phyloP scores from a whole-genome alignment of 1,284 basidiomycete genomes.

The Cutaneotrichosporon sp. region DNA sequence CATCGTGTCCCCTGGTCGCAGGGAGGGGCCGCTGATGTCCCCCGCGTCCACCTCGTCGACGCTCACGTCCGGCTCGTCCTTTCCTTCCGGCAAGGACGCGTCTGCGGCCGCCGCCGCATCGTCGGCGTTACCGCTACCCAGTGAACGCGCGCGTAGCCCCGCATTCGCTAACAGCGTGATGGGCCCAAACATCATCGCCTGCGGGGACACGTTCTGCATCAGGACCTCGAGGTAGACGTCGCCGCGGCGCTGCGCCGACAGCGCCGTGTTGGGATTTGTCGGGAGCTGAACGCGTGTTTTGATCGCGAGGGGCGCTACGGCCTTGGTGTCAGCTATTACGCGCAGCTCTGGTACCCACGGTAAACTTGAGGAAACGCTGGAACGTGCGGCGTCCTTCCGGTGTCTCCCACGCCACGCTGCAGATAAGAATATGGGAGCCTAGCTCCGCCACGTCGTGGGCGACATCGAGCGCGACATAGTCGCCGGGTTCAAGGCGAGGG shows the following conservation, averaged over 20 bases:
- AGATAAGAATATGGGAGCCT: constrained; percentile 39
- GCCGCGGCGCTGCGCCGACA: constrained; percentile 60
- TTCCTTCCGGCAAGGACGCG: not conserved
- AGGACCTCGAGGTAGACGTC: constrained; percentile 82
- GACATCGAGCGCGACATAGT: constrained; percentile 28
- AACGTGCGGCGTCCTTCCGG: constrained; percentile 67
- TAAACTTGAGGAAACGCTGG: constrained; percentile 83
- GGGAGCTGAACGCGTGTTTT: constrained; percentile 79
- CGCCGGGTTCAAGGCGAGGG: constrained; percentile 22
- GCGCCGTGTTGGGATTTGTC: constrained; percentile 62
- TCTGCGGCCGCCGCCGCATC: not conserved
- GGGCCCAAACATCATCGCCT: constrained; percentile 67
- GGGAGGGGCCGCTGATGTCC: constrained; percentile 47
- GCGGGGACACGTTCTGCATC: constrained; percentile 74
- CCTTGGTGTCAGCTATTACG: constrained; percentile 51
- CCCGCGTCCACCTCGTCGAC: not conserved
- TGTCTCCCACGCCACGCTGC: constrained; percentile 45
- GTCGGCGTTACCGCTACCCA: constrained; percentile 20
- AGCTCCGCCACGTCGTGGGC: constrained; percentile 41
- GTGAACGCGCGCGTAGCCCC: constrained; percentile 56
- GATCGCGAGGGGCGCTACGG: constrained; percentile 78
- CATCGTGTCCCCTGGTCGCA: constrained; percentile 72
- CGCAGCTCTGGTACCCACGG: constrained; percentile 53
- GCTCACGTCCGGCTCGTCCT: no score
- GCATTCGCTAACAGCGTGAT: constrained; percentile 68